phyloP scores from a whole-genome alignment of 768 basidiomycete species.

The Lactarius evosmus region DNA sequence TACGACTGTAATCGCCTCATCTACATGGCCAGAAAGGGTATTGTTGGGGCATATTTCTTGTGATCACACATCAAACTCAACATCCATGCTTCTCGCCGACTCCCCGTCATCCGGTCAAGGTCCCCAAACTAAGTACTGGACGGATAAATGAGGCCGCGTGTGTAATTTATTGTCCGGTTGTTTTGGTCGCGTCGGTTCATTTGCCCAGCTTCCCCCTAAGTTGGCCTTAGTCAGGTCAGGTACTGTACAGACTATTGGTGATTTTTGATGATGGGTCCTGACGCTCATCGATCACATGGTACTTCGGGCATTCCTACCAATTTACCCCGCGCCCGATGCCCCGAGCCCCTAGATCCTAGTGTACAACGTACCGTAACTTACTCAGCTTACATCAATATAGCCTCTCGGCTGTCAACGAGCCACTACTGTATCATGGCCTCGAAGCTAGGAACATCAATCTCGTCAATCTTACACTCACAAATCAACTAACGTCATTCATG shows the following conservation, averaged over 20 bases:
- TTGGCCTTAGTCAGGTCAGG: background rate
- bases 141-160: background rate
- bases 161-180: background rate
- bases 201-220: background rate
- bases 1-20: no score
- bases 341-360: background rate
- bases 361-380: background rate
- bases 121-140: background rate
- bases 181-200: background rate
- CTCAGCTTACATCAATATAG: background rate
- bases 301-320: background rate
- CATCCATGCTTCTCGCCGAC: background rate
- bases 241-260: background rate
- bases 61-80: slow-evolving; percentile 1
- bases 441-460: background rate
- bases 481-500: background rate
- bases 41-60: background rate
- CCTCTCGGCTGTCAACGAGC: no score
- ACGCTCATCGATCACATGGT: background rate
- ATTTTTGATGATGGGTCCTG: background rate
- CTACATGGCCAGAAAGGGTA: background rate
- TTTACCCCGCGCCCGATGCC: background rate
- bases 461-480: background rate
- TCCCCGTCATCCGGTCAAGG: background rate
- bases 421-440: background rate